These are phyloP conservation scores for Apium graveolens DNA, from an alignment of 129 eudicot species.

Conservation along the genomic window DNA sequence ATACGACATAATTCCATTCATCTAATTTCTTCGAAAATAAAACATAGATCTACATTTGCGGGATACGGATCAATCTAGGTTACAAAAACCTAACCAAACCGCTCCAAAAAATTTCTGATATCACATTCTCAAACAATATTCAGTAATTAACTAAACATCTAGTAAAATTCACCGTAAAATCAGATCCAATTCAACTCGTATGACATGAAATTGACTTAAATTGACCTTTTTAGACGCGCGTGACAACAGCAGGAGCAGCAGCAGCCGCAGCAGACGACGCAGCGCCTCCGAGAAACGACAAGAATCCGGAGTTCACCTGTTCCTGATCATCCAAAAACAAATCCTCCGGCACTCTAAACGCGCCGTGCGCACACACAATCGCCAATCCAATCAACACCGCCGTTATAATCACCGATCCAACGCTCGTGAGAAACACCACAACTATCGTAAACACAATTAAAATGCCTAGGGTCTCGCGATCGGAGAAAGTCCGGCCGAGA, in stretches of 20 bases:
- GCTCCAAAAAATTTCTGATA: constrained; percentile 11
- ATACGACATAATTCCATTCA: background rate
- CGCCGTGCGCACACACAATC: constrained; percentile 63
- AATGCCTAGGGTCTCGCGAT: constrained; percentile 52
- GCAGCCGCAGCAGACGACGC: constrained; percentile 51
- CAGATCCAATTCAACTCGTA: constrained; percentile 2
- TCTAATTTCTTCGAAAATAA: background rate
- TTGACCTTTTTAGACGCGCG: constrained; percentile 38
- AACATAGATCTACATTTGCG: constrained; percentile 10
- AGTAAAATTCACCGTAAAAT: background rate
- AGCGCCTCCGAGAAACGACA: constrained; percentile 78
- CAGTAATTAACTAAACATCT: background rate
- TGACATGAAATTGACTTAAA: background rate
- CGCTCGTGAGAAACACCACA: constrained; percentile 64
- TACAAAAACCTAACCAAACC: constrained; percentile 19
- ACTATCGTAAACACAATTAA: constrained; percentile 46
- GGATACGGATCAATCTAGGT: constrained; percentile 19
- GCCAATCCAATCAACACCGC: constrained; percentile 51
- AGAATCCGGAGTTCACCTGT: constrained; percentile 50
- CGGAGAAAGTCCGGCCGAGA: constrained; percentile 52
- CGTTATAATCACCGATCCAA: constrained; percentile 66
- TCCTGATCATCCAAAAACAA: constrained; percentile 71
- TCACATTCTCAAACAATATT: background rate
- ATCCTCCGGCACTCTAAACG: constrained; percentile 70
- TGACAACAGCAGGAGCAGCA: constrained; percentile 37